These are phyloP conservation scores for Phylloboletellus chloephorus DNA, from an alignment of 1,284 basidiomycete genomes.

Conservation along the genomic window DNA sequence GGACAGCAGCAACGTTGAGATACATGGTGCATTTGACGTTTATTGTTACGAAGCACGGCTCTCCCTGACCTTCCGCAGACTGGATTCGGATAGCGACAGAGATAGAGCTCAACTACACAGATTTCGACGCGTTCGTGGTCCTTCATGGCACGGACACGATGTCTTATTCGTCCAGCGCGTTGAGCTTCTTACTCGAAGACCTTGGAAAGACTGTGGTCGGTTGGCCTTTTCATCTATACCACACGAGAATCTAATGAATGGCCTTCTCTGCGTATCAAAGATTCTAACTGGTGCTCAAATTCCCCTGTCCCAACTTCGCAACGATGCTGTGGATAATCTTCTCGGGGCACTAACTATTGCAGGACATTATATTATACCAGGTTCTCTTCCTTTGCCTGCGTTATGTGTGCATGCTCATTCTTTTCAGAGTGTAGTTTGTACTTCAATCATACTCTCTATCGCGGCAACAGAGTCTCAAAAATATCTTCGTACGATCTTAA, in stretches of 20 bases:
- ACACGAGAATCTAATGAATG: background rate
- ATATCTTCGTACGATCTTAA: conserved; percentile 80
- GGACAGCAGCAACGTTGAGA: conserved; percentile 85
- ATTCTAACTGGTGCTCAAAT: conserved; percentile 92
- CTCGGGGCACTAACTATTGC: conserved; percentile 85
- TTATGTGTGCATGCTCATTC: conserved; percentile 6
- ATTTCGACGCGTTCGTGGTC: conserved; percentile 86
- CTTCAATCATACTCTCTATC: conserved; percentile 84
- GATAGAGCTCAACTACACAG: conserved; percentile 81
- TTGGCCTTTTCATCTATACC: conserved; percentile 5
- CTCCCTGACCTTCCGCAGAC: conserved; percentile 42
- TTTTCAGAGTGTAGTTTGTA: conserved; percentile 72
- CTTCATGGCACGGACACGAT: conserved; percentile 94
- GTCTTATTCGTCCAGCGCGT: conserved; percentile 82
- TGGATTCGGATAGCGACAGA: conserved; percentile 88
- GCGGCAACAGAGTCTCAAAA: conserved; percentile 86
- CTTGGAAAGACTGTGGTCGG: conserved; percentile 81
- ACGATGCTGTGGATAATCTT: conserved; percentile 87
- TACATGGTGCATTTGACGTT: conserved; percentile 46
- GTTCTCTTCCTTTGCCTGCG: conserved; percentile 33
- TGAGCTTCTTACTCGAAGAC: conserved; percentile 87
- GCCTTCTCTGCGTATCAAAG: conserved; percentile 30
- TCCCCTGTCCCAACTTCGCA: conserved; percentile 80
- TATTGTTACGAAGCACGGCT: background rate
- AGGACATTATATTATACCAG: conserved; percentile 87